These are phyloP conservation scores for Scytalidium lignicola DNA, from an alignment of 2,329 filamentous ascomycete species.

Conservation along the genomic window DNA sequence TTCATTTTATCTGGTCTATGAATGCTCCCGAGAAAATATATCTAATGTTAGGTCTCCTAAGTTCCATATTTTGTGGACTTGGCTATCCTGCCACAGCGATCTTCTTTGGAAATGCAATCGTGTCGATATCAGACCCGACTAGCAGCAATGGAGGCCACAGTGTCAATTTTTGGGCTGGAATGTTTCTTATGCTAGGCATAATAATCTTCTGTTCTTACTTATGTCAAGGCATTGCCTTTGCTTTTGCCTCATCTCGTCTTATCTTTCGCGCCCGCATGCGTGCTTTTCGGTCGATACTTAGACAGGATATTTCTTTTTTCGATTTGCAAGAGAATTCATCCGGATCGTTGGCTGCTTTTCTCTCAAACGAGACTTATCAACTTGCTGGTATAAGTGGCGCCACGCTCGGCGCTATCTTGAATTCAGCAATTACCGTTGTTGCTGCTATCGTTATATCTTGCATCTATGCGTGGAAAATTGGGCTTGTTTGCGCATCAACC, in stretches of 20 bases:
- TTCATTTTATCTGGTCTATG: background rate
- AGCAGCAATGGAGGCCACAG: background rate
- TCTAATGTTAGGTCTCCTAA: background rate
- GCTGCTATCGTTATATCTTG: constrained; percentile 64
- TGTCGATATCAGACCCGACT: background rate
- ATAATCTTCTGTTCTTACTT: constrained; percentile 25
- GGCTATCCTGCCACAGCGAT: background rate
- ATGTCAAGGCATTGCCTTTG: constrained; percentile 15
- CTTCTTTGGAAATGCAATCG: background rate
- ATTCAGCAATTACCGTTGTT: constrained; percentile 62
- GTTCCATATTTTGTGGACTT: background rate
- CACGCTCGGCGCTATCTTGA: constrained; percentile 63
- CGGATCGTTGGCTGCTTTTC: constrained; percentile 56
- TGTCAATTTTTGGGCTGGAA: constrained; percentile 39
- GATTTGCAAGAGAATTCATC: constrained; percentile 59
- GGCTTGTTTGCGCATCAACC: constrained; percentile 13
- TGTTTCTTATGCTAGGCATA: constrained; percentile 39
- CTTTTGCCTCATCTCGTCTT: constrained; percentile 25
- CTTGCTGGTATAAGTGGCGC: constrained; percentile 65
- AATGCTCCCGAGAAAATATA: background rate
- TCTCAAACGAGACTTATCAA: constrained; percentile 64
- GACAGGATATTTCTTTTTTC: constrained; percentile 52
- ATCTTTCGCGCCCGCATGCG: constrained; percentile 48
- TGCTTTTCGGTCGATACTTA: constrained; percentile 48
- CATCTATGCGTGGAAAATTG: constrained; percentile 54